Evolutionary conservation across 2,329 filamentous ascomycete species (phyloP).

Genomic region (Torrubiellomyces zombiae): DNA sequence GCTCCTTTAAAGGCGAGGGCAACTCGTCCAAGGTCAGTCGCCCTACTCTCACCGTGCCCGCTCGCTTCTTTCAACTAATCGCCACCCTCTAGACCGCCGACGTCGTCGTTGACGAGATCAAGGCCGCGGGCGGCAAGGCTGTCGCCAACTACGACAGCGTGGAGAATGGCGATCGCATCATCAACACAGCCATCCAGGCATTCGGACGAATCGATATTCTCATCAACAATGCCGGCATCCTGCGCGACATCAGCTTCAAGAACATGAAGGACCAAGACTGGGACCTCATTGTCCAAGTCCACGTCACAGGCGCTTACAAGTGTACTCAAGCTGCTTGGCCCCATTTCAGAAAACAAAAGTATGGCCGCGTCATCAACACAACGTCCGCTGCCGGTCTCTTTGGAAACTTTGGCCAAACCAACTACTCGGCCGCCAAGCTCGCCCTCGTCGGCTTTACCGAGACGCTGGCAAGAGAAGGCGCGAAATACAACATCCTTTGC

Average conservation of each 20-base stretch:
- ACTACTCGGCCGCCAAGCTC: constrained; percentile 94
- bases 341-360: constrained; percentile 97
- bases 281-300: constrained; percentile 87
- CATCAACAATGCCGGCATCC: constrained; percentile 95
- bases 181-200: constrained; percentile 66
- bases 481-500: constrained; percentile 92
- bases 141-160: constrained; percentile 96
- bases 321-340: constrained; percentile 90
- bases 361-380: constrained; percentile 90
- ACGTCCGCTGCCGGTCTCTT: constrained; percentile 91
- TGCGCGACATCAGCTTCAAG: constrained; percentile 92
- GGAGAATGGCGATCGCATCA: constrained; percentile 85
- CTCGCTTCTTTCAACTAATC: neutral
- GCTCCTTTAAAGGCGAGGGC: constrained; percentile 85
- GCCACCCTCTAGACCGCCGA: constrained; percentile 49
- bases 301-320: constrained; percentile 90
- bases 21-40: constrained; percentile 60
- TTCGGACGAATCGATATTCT: constrained; percentile 85
- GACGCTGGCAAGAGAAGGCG: constrained; percentile 91
- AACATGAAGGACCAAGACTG: constrained; percentile 96
- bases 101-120: constrained; percentile 70
- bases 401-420: constrained; percentile 87
- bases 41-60: neutral
- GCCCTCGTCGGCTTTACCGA: constrained; percentile 94
- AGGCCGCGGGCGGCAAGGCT: constrained; percentile 78